phyloP scores from a whole-genome alignment of 345 rosid genomes.

The Rhodamnia rubescens region DNA sequence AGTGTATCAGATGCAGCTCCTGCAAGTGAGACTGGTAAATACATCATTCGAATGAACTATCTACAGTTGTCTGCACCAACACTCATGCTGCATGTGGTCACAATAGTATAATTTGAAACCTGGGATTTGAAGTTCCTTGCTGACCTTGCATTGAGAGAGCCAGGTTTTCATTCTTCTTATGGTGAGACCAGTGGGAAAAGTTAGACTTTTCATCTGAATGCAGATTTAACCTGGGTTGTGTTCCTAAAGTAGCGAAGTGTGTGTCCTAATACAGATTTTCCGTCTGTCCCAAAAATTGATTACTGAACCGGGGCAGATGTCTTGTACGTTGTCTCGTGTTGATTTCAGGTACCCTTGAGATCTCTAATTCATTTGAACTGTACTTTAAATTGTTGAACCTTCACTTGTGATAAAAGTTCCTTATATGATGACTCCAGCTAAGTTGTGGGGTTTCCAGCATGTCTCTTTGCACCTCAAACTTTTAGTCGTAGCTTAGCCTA shows the following conservation, averaged over 20 bases:
- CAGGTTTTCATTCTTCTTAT: neutral
- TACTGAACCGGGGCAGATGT: neutral
- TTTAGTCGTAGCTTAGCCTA: neutral
- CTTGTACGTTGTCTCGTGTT: neutral
- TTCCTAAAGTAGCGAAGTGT: neutral
- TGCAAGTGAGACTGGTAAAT: slow-evolving; percentile 29
- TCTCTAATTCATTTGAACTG: neutral
- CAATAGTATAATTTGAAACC: neutral
- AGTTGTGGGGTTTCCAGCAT: neutral
- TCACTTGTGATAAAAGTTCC: neutral
- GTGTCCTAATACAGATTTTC: neutral
- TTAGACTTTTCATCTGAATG: neutral
- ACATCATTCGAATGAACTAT: neutral
- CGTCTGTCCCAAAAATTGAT: neutral
- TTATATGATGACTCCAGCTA: neutral
- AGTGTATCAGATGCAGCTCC: slow-evolving; percentile 19
- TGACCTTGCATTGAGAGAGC: neutral
- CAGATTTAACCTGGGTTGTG: neutral
- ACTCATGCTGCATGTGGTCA: neutral
- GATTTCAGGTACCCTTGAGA: neutral
- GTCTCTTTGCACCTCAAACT: neutral
- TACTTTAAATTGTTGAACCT: neutral
- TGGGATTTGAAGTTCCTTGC: neutral
- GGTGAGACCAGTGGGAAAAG: neutral
- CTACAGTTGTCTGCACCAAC: neutral